Evolutionary conservation across 2,329 filamentous ascomycete species (phyloP), one percentile per base, ranked within the genome.

Genomic region (Diaporthe ampelina): DNA sequence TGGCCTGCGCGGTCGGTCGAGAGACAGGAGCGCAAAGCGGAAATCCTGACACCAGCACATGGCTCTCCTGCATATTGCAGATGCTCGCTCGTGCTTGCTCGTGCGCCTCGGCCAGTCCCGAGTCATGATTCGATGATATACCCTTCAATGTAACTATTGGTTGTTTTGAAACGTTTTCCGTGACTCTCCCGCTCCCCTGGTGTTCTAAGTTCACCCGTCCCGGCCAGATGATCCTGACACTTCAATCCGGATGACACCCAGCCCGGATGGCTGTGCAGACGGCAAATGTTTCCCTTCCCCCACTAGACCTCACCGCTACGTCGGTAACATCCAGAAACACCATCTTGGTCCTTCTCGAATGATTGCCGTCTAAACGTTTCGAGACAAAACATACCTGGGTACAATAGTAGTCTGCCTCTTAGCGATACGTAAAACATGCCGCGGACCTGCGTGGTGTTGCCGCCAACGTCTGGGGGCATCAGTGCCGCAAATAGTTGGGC

Each of bases 141-240:
- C 63, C 48, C 29, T 68, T 68, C 63, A 68, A 68, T 68, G 63
- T 68, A 68, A 68, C 63, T 68, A 68, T 17, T 68, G 52, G 48
- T 54, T 67, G 61, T 68, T 54, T 65, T 68, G 63, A 68, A 54
- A 68, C 63, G 48, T 68, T 54, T 26, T 8, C 40, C 40, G 63
- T 54, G 63, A 68, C 63, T 11, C 48, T n/a, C n/a, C 63, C 63
- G 63, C 15, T 68, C 63, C 48, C 63, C 63, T 68, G 63, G 35
- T 68, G 48, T 52, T 52, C 48, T 48, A 48, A 26, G 3, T 8
- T 17, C 29, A n/a, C 13, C 24, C n/a, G 8, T 17, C 4, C n/a
- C 15, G 32, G 2, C 63, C 63, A n/a, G 45, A 52, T 52, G 29
- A n/a, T 24, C 26, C 32, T 50, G 45, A 50, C 45, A 50, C 37